Evolutionary conservation across 305 asterid species (phyloP).

Genomic region (Vinca major): DNA sequence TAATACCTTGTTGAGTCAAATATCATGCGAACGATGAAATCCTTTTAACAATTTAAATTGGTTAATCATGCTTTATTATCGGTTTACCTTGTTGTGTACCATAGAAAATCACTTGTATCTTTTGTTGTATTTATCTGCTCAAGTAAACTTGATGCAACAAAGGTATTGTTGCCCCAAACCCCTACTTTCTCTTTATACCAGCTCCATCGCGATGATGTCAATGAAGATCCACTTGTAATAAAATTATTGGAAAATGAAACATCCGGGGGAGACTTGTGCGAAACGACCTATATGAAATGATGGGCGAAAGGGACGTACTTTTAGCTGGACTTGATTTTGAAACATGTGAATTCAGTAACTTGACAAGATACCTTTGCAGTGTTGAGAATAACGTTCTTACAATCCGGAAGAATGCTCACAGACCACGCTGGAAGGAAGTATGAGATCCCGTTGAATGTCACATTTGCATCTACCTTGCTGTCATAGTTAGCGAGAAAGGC

Average conservation of each 20-base stretch:
- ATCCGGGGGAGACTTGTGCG: conserved; percentile 37
- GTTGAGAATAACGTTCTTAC: conserved; percentile 58
- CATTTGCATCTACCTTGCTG: conserved; percentile 47
- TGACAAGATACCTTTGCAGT: conserved; percentile 55
- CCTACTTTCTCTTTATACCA: conserved; percentile 67
- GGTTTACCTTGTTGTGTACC: conserved; percentile 55
- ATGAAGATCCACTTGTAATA: conserved; percentile 25
- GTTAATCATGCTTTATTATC: not conserved
- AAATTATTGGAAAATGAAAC: conserved; percentile 13
- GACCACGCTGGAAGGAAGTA: conserved; percentile 88
- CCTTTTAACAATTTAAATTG: not conserved
- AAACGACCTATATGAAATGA: conserved; percentile 33
- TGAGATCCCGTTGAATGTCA: conserved; percentile 49
- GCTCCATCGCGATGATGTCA: conserved; percentile 49
- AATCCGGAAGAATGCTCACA: conserved; percentile 86
- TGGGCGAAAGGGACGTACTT: too few species aligned
- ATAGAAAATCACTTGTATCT: conserved; percentile 63
- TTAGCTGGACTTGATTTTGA: not conserved
- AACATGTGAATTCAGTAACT: not conserved
- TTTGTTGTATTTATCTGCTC: conserved; percentile 82
- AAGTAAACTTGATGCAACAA: conserved; percentile 36
- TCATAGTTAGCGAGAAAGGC: conserved; percentile 75
- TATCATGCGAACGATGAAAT: not conserved
- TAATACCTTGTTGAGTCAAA: not conserved
- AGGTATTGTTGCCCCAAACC: conserved; percentile 38